phyloP scores from a whole-genome alignment of 2,329 filamentous ascomycete genomes.

The Zarea fungicola region DNA sequence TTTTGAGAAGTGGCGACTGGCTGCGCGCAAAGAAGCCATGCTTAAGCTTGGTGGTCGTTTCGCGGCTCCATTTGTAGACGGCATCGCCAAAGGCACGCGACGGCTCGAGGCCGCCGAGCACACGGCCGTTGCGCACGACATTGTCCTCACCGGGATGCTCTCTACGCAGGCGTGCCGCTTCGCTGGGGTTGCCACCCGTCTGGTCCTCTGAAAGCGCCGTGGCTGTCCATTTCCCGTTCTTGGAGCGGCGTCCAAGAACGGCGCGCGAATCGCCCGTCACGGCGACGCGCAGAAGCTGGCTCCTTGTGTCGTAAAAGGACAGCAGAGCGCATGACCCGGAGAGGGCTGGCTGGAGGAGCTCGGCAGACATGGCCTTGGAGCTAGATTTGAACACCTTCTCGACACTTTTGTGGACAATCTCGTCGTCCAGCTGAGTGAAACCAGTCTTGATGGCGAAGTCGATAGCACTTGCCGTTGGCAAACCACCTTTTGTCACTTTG shows the following conservation, averaged over 20 bases:
- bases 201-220: slow-evolving; percentile 88
- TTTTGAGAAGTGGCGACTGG: slow-evolving; percentile 72
- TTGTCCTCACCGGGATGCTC: slow-evolving; percentile 86
- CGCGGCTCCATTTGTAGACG: slow-evolving; percentile 90
- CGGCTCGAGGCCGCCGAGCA: slow-evolving; percentile 87
- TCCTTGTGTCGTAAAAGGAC: slow-evolving; percentile 89
- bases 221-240: slow-evolving; percentile 86
- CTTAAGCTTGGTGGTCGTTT: slow-evolving; percentile 78
- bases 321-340: slow-evolving; percentile 96
- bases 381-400: slow-evolving; percentile 85
- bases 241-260: slow-evolving; percentile 74
- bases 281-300: slow-evolving; percentile 84
- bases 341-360: slow-evolving; percentile 84
- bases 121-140: slow-evolving; percentile 82
- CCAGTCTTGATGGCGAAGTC: slow-evolving; percentile 89
- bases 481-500: slow-evolving; percentile 59
- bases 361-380: slow-evolving; percentile 84
- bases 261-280: slow-evolving; percentile 96
- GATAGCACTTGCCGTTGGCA: slow-evolving; percentile 73
- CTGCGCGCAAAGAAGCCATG: slow-evolving; percentile 81
- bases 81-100: slow-evolving; percentile 94
- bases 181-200: slow-evolving; percentile 82
- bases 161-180: slow-evolving; percentile 74
- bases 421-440: slow-evolving; percentile 82
- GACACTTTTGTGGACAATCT: slow-evolving; percentile 91